These are phyloP conservation scores for Trametes punicea DNA, from an alignment of 768 basidiomycete genomes.

Conservation along the genomic window DNA sequence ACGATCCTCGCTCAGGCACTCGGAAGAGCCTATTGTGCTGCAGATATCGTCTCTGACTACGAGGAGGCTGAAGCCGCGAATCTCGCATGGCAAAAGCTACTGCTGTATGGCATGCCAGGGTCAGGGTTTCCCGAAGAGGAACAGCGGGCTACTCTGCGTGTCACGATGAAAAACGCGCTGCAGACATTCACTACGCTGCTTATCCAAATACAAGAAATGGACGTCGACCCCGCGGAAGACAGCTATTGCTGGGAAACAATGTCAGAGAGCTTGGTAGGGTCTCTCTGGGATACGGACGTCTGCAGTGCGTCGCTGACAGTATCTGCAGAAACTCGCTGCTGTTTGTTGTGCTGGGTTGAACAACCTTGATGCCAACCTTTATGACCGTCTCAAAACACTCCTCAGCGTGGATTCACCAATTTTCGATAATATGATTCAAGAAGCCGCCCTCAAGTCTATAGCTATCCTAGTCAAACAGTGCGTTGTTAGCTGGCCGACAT, in stretches of 20 bases:
- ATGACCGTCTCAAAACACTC: slow-evolving; percentile 65
- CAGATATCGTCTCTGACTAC: slow-evolving; percentile 27
- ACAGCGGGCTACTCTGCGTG: slow-evolving; percentile 34
- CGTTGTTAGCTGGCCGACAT: slow-evolving; percentile 14
- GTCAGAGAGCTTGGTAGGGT: slow-evolving; percentile 78
- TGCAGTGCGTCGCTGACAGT: too few species aligned
- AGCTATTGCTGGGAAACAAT: slow-evolving; percentile 93
- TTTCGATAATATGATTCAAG: slow-evolving; percentile 80
- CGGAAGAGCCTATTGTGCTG: slow-evolving; percentile 31
- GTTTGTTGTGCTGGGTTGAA: slow-evolving; percentile 72
- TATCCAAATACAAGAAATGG: slow-evolving; percentile 79
- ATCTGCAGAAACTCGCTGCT: slow-evolving; percentile 74
- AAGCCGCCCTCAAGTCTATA: slow-evolving; percentile 84
- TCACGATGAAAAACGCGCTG: slow-evolving; percentile 58
- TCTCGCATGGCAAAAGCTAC: slow-evolving; percentile 71
- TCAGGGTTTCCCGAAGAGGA: slow-evolving; percentile 35
- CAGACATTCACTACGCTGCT: slow-evolving; percentile 77
- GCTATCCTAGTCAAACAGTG: slow-evolving; percentile 84
- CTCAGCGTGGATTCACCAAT: slow-evolving; percentile 80
- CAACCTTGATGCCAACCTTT: slow-evolving; percentile 65
- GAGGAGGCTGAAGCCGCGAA: slow-evolving; percentile 82
- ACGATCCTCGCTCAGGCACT: slow-evolving; percentile 76
- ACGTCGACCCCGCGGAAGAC: slow-evolving; percentile 71
- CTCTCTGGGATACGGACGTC: too few species aligned
- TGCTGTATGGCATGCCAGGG: slow-evolving; percentile 48